These are phyloP conservation scores for Cydonia oblonga DNA, from an alignment of 331 rosid species.

Conservation along the genomic window DNA sequence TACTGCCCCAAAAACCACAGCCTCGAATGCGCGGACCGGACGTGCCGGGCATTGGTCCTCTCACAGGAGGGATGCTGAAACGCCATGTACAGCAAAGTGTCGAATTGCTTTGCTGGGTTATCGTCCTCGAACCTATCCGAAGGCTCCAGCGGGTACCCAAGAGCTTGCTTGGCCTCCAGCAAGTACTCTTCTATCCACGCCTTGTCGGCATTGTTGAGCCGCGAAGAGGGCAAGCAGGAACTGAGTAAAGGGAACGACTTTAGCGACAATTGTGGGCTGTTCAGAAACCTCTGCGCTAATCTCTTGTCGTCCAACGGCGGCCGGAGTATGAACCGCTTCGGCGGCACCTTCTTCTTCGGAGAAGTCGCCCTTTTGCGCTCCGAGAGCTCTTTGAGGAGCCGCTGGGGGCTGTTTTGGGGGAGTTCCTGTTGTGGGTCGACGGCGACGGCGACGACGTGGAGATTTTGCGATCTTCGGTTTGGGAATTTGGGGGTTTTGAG, in stretches of 20 bases:
- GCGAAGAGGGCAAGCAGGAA: conserved; percentile 76
- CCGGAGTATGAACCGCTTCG: conserved; percentile 51
- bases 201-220: conserved; percentile 72
- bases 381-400: conserved; percentile 82
- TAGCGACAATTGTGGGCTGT: conserved; percentile 77
- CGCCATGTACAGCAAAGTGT: conserved; percentile 73
- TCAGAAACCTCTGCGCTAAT: conserved; percentile 69
- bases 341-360: conserved; percentile 62
- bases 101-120: conserved; percentile 83
- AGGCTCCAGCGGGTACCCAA: conserved; percentile 82
- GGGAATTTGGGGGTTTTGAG: conserved; percentile 15
- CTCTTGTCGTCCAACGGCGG: conserved; percentile 84
- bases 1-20: conserved; percentile 74
- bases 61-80: conserved; percentile 92
- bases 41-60: conserved; percentile 64
- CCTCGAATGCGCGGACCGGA: conserved; percentile 76
- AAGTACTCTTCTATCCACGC: conserved; percentile 86
- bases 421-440: conserved; percentile 54
- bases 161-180: conserved; percentile 89
- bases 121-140: conserved; percentile 62
- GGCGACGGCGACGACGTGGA: conserved; percentile 49
- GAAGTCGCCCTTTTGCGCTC: conserved; percentile 69
- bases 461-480: conserved; percentile 11
- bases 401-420: conserved; percentile 70
- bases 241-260: conserved; percentile 79